phyloP scores from a whole-genome alignment of 305 asterid genomes.

The Fraxinus baroniana region DNA sequence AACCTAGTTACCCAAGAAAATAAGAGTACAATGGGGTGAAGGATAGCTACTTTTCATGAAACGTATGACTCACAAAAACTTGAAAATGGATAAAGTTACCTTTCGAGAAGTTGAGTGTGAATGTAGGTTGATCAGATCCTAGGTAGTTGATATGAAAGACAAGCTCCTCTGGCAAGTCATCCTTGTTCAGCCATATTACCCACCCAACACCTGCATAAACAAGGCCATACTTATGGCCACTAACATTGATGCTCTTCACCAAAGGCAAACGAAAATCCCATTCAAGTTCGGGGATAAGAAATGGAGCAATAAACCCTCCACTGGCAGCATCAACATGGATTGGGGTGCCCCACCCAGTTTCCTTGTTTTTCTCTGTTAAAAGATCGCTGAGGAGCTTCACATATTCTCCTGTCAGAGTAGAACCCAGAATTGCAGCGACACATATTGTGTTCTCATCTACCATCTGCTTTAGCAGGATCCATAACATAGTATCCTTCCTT shows the following conservation, averaged over 20 bases:
- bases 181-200: slow-evolving; percentile 62
- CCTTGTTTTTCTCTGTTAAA: slow-evolving; percentile 43
- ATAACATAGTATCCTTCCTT: slow-evolving; percentile 62
- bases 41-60: not conserved
- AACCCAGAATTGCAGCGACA: slow-evolving; percentile 62
- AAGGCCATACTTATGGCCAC: slow-evolving; percentile 35
- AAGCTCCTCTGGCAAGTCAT: slow-evolving; percentile 59
- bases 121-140: slow-evolving; percentile 72
- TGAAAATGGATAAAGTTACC: slow-evolving; percentile 33
- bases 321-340: slow-evolving; percentile 77
- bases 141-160: slow-evolving; percentile 66
- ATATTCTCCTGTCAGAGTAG: slow-evolving; percentile 62
- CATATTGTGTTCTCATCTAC: slow-evolving; percentile 71
- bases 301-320: slow-evolving; percentile 69
- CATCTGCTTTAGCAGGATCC: slow-evolving; percentile 56
- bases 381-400: slow-evolving; percentile 60
- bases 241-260: slow-evolving; percentile 65
- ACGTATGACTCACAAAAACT: not conserved
- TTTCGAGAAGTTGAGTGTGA: slow-evolving; percentile 69
- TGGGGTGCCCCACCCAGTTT: slow-evolving; percentile 70
- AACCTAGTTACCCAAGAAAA: not conserved
- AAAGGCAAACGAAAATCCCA: slow-evolving; percentile 71
- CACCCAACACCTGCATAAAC: slow-evolving; percentile 71
- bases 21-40: not conserved
- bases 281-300: slow-evolving; percentile 53